A percentile compares a stretch with the other conserved stretches of the same genome.
These are phyloP conservation scores for Lactarius akahatsu DNA, from an alignment of 768 basidiomycete species.

Conservation along the genomic window DNA sequence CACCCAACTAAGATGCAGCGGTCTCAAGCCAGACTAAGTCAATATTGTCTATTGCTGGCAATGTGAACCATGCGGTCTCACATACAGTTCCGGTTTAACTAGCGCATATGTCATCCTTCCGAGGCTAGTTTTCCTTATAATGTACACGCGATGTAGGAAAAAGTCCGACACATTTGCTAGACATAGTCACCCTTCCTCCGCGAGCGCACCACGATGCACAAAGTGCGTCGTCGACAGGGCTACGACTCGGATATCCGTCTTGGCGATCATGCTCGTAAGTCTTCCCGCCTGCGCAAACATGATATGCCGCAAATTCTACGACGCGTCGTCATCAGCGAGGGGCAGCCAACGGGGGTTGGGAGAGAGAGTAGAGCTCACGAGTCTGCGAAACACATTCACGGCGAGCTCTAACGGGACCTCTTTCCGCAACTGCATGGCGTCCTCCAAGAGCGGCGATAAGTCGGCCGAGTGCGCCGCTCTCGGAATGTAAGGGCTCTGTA, in stretches of 20 bases:
- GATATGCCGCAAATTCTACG: conserved; percentile 65
- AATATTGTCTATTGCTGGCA: no score
- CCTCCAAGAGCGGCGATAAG: conserved; percentile 40
- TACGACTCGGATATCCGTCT: conserved; percentile 54
- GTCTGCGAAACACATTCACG: conserved; percentile 71
- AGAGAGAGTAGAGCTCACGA: conserved; percentile 41
- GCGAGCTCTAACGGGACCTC: conserved; percentile 71
- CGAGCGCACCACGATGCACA: conserved; percentile 44
- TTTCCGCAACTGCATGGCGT: conserved; percentile 60
- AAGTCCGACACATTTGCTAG: background rate
- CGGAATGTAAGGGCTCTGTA: conserved; percentile 15
- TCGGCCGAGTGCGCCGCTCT: conserved; percentile 28
- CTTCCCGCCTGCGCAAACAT: conserved; percentile 61
- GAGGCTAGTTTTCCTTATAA: no score
- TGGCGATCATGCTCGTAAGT: conserved; percentile 65
- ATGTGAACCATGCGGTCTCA: no score
- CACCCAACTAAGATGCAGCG: no score
- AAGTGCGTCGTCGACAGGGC: conserved; percentile 57
- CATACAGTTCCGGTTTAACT: no score
- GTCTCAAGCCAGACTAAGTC: no score
- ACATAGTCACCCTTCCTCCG: conserved; percentile 1
- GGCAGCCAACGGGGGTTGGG: conserved; percentile 2
- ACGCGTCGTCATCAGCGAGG: conserved; percentile 9
- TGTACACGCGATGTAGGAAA: background rate
- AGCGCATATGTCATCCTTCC: no score